Base-by-base conservation (phyloP, 805 yeast species). In the Ogataea neopini region DNA sequence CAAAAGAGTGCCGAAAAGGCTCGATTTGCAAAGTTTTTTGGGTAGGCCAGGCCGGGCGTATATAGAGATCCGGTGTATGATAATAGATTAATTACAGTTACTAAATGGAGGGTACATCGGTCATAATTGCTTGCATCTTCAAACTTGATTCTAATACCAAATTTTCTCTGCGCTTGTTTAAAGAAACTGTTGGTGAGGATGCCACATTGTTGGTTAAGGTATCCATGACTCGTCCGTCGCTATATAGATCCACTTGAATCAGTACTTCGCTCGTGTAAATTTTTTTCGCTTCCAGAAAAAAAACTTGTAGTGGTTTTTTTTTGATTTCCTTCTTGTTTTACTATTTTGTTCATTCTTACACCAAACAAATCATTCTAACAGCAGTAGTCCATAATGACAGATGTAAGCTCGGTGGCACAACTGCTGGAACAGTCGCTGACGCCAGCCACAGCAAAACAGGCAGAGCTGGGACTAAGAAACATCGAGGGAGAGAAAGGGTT, bases 401-500 rank as follows among this genome's bases (percentile, higher is more conserved):
- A 76, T 46, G 65, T 82, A 43, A 80, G 77, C 56, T 60, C 79
- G 14, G 73, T 86, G 42, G 74, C 84, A 1, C 70, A 67, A 33
- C 68, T 79, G 40, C 67, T 87, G 58, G 80, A 80, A 47, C 83
- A 81, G 57, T 84, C 94, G 2, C 76, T 87, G 46, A 69, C 70
- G 43, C 87, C 91, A 2, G 73, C 75, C 4, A 73, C 79, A 17
- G 82, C 94, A 6, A 84, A 81, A 52, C 71, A 71, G 44, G 83
- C 92, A 1, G 97, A 89, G 61, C 72, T 72, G 14, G 72, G 77
- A 45, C 72, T 94, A 57, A 77, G 80, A 45, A 61, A 76, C 9
- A 67, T 84, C 42, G 98, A 94, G 61, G 50, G 66, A 1, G 74
- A 74, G 43, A 80, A 80, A 29, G 96, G 95, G 3, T 94, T 94